phyloP scores from a whole-genome alignment of 169 alveolate genomes.

The Cryptosporidium meleagridis region DNA sequence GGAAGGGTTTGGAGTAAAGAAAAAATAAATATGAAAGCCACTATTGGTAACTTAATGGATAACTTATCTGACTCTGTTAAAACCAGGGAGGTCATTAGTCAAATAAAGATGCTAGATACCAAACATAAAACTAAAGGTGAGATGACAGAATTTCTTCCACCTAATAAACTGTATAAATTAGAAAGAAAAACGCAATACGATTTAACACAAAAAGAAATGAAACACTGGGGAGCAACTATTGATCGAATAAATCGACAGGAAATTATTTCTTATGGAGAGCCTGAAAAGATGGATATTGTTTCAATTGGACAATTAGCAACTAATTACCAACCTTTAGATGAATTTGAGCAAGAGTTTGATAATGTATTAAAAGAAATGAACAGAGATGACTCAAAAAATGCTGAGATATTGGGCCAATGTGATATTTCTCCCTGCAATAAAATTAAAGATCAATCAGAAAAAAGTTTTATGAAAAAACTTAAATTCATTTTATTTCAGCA shows the following conservation, averaged over 20 bases:
- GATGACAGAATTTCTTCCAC: conserved; percentile 46
- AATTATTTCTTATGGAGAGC: conserved; percentile 29
- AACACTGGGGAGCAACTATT: conserved; percentile 80
- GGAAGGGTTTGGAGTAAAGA: conserved; percentile 61
- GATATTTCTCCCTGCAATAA: conserved; percentile 42
- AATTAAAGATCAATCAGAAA: conserved; percentile 53
- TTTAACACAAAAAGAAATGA: conserved; percentile 74
- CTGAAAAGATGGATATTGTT: conserved; percentile 61
- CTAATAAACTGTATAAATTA: conserved; percentile 71
- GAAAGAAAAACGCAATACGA: conserved; percentile 80
- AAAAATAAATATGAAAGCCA: conserved; percentile 21
- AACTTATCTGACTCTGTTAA: conserved; percentile 30
- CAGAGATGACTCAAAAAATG: background rate
- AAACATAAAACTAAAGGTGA: conserved; percentile 5
- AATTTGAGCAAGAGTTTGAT: conserved; percentile 79
- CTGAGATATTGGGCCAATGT: background rate
- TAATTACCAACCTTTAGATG: conserved; percentile 78
- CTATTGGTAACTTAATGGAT: conserved; percentile 23
- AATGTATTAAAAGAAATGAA: conserved; percentile 4
- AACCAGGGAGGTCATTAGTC: conserved; percentile 4
- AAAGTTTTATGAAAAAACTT: conserved; percentile 52
- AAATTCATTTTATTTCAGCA: conserved; percentile 79
- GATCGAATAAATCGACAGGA: conserved; percentile 75
- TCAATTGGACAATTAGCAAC: conserved; percentile 75
- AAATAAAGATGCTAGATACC: conserved; percentile 27